Conservation (phyloP, 2,329 filamentous ascomycete genomes). For the Dissoconium aciculare region DNA sequence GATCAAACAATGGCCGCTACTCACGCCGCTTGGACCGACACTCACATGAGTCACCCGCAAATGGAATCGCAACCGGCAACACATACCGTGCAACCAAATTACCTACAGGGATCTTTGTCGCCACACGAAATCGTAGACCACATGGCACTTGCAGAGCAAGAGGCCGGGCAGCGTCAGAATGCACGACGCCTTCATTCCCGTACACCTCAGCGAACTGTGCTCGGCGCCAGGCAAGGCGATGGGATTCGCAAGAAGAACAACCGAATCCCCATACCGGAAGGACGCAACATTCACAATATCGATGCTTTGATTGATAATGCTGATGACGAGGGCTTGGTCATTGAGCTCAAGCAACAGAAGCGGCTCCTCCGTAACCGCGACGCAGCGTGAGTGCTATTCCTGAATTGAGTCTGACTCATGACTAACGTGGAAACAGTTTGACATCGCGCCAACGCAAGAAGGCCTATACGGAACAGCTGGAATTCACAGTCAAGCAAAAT, state of each 20-base stretch:
- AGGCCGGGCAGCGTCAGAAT: slow-evolving; percentile 12
- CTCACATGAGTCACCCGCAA: no score
- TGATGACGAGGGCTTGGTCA: slow-evolving; percentile 81
- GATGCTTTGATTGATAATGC: slow-evolving; percentile 81
- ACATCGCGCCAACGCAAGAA: slow-evolving; percentile 97
- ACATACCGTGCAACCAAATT: no score
- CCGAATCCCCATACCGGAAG: slow-evolving; percentile 88
- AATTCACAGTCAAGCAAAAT: slow-evolving; percentile 91
- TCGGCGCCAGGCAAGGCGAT: slow-evolving; percentile 47
- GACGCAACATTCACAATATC: slow-evolving; percentile 87
- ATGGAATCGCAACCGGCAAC: no score
- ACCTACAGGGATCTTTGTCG: no score
- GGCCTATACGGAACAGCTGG: slow-evolving; percentile 89
- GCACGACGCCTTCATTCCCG: background rate
- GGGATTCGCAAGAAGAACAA: slow-evolving; percentile 98
- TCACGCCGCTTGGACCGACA: no score
- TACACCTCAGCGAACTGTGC: slow-evolving; percentile 35
- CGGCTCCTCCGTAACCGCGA: slow-evolving; percentile 86
- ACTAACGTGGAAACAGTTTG: slow-evolving; percentile 42
- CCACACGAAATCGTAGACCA: background rate
- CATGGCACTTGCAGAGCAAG: background rate
- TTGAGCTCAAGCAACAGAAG: slow-evolving; percentile 98
- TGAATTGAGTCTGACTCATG: slow-evolving; percentile 2
- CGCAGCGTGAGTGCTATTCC: slow-evolving; percentile 57
- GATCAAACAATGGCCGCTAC: background rate